A percentile compares a stretch with the other conserved stretches of the same genome.
These are phyloP conservation scores for Chlorella ohadii DNA, from an alignment of 139 green algal species.

Conservation along the genomic window DNA sequence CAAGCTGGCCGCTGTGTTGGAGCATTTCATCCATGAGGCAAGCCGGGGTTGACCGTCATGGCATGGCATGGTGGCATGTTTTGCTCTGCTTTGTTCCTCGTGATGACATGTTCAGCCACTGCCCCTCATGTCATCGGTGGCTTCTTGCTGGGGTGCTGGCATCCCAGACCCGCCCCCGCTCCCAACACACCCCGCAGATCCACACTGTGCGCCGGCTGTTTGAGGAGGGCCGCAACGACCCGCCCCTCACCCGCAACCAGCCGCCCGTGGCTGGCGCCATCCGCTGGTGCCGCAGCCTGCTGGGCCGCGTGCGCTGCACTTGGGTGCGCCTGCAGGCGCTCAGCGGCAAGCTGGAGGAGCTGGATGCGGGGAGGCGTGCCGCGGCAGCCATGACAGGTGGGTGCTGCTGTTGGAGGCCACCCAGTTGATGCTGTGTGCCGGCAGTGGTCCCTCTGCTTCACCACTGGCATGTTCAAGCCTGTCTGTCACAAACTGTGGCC, in stretches of 20 bases:
- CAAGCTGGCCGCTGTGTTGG: conserved; percentile 91
- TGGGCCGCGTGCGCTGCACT: conserved; percentile 83
- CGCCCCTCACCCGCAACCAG: conserved; percentile 84
- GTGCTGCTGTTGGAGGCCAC: no score
- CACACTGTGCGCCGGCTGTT: conserved; percentile 15
- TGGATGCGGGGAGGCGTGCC: conserved; percentile 31
- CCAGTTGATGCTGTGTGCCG: no score
- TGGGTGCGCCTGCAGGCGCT: conserved; percentile 78
- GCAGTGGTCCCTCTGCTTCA: no score
- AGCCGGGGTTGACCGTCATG: no score
- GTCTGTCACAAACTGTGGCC: no score
- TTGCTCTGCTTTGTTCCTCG: no score
- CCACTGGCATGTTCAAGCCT: no score
- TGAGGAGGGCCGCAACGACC: conserved; percentile 49
- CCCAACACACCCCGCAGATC: conserved; percentile 3
- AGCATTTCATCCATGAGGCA: conserved; percentile 87
- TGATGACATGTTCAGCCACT: no score
- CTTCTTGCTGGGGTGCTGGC: no score
- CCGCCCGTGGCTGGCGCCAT: conserved; percentile 88
- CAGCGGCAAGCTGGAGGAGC: conserved; percentile 55
- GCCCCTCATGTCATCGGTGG: no score
- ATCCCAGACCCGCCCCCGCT: no score
- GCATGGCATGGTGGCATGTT: not conserved
- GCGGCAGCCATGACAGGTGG: conserved; percentile 19
- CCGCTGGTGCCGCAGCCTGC: conserved; percentile 85